These are phyloP conservation scores for Cryptococcus sp. DNA, from an alignment of 1,284 basidiomycete species.

Conservation along the genomic window DNA sequence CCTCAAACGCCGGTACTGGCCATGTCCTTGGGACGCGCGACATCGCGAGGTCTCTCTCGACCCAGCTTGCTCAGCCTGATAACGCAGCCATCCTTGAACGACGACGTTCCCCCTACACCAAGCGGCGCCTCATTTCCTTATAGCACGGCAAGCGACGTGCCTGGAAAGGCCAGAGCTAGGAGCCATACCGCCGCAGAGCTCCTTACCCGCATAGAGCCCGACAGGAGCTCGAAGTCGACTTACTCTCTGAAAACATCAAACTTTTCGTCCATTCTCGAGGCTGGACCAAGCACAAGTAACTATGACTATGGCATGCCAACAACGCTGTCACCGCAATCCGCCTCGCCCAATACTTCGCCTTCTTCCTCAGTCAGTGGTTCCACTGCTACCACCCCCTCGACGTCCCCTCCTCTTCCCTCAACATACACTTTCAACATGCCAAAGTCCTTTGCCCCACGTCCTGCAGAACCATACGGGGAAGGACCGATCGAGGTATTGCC, in stretches of 20 bases:
- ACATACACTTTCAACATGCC: conserved; percentile 11
- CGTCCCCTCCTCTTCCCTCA: conserved; percentile 23
- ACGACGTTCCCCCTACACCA: conserved; percentile 36
- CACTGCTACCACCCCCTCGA: conserved; percentile 25
- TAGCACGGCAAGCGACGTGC: conserved; percentile 13
- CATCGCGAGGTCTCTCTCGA: conserved; percentile 22
- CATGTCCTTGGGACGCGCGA: conserved; percentile 23
- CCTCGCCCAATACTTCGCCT: conserved; percentile 31
- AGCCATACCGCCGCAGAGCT: conserved; percentile 30
- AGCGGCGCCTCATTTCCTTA: conserved; percentile 21
- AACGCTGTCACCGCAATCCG: conserved; percentile 11
- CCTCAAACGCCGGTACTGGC: conserved; percentile 38
- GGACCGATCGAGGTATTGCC: conserved; percentile 89
- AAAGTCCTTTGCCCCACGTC: conserved; percentile 5
- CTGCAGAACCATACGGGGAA: conserved; percentile 66
- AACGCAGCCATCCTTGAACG: conserved; percentile 30
- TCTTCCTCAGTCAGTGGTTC: conserved; percentile 8
- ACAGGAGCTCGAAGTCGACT: conserved; percentile 16
- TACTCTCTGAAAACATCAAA: conserved; percentile 23
- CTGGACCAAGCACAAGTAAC: conserved; percentile 4
- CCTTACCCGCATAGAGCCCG: conserved; percentile 1
- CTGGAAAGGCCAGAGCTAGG: conserved; percentile 27
- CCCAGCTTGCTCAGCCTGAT: conserved; percentile 43
- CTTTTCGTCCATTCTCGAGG: conserved; percentile 32
- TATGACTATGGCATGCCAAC: conserved; percentile 8